Conservation (phyloP, 1,284 basidiomycete species). For the Ustilago cynodontis region DNA sequence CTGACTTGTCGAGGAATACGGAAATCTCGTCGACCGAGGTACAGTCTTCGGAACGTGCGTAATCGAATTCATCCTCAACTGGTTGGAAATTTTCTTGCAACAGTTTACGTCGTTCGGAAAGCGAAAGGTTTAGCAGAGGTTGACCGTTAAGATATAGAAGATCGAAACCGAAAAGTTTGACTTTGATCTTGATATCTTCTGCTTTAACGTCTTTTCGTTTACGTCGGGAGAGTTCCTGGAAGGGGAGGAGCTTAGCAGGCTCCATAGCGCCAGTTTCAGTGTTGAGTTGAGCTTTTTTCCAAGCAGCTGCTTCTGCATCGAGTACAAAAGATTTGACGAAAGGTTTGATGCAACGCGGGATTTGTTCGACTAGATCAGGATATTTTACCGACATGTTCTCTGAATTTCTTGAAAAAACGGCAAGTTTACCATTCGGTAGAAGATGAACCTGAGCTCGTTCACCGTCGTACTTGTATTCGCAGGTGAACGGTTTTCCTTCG, state of each 20-base stretch:
- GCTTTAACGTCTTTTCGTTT: constrained; percentile 98
- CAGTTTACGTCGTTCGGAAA: constrained; percentile 77
- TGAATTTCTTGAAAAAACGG: constrained; percentile 94
- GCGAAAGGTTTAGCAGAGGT: constrained; percentile 39
- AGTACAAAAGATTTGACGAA: constrained; percentile 88
- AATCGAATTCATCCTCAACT: constrained; percentile 90
- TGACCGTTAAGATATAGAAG: constrained; percentile 93
- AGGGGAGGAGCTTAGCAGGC: constrained; percentile 82
- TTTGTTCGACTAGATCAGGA: constrained; percentile 93
- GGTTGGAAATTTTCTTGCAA: constrained; percentile 83
- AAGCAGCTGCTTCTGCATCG: constrained; percentile 95
- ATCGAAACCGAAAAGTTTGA: constrained; percentile 96
- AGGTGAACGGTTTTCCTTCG: constrained; percentile 94
- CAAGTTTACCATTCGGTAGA: constrained; percentile 72
- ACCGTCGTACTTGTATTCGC: constrained; percentile 99
- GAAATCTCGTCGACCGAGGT: constrained; percentile 94
- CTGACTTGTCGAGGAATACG: constrained; percentile 91
- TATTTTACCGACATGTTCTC: constrained; percentile 99
- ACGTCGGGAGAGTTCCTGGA: constrained; percentile 94
- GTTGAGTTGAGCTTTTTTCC: constrained; percentile 77
- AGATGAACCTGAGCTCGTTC: constrained; percentile 83
- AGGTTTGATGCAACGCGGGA: constrained; percentile 78
- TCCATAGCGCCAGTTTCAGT: constrained; percentile 31
- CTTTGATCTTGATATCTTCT: constrained; percentile 93
- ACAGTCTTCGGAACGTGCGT: constrained; percentile 89